Percentiles rank a stretch among this genome's conserved stretches.
phyloP scores from a whole-genome alignment of 768 basidiomycete genomes.

The Mycena albidolilacea region DNA sequence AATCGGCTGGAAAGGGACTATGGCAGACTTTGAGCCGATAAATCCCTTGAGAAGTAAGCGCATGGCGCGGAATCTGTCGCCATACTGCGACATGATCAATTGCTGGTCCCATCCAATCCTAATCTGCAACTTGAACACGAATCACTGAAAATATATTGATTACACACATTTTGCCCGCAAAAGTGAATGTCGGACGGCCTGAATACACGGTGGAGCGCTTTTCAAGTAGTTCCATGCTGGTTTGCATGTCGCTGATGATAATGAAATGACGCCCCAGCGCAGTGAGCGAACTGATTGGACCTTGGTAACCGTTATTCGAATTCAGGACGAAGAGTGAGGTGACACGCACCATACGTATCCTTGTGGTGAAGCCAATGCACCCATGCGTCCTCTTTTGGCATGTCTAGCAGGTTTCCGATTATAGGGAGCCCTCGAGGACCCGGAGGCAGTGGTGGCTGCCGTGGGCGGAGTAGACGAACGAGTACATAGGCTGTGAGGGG shows the following conservation, averaged over 20 bases:
- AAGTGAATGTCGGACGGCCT: slow-evolving; percentile 51
- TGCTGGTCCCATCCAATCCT: slow-evolving; percentile 50
- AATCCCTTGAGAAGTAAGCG: slow-evolving; percentile 57
- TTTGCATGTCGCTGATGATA: slow-evolving; percentile 46
- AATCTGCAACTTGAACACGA: slow-evolving; percentile 35
- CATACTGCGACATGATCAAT: slow-evolving; percentile 48
- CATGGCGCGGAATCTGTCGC: slow-evolving; percentile 57
- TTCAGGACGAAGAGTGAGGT: not conserved
- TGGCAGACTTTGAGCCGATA: slow-evolving; percentile 56
- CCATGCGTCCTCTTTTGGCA: slow-evolving; percentile 44
- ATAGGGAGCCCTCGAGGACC: slow-evolving; percentile 52
- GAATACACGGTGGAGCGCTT: slow-evolving; percentile 51
- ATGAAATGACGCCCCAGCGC: slow-evolving; percentile 46
- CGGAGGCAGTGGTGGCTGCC: slow-evolving; percentile 44
- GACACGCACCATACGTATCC: slow-evolving; percentile 41
- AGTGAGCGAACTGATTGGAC: slow-evolving; percentile 47
- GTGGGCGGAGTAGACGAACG: slow-evolving; percentile 28
- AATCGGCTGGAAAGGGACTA: slow-evolving; percentile 51
- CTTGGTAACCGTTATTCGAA: slow-evolving; percentile 25
- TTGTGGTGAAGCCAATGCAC: slow-evolving; percentile 42
- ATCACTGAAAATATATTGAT: not conserved
- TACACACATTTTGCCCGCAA: slow-evolving; percentile 52
- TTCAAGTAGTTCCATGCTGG: slow-evolving; percentile 54
- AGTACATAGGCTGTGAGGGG: slow-evolving; percentile 25
- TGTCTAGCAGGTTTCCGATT: slow-evolving; percentile 51